Conservation (phyloP, 345 rosid species). For the Garcia nutans region DNA sequence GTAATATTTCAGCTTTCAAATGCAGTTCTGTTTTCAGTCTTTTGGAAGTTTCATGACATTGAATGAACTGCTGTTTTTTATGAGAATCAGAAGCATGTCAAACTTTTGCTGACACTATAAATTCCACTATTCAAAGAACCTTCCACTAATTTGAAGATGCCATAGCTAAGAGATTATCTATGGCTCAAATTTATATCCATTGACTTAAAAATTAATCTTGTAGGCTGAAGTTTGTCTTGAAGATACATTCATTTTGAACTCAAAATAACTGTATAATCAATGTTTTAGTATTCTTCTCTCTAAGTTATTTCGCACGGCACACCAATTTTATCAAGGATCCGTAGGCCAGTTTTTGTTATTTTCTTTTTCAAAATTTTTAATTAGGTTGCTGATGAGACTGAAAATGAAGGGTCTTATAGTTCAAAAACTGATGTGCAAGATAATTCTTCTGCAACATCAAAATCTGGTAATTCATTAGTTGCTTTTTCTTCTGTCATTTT, state of each 20-base stretch:
- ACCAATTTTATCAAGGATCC: background rate
- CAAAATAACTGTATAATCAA: background rate
- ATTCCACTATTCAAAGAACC: background rate
- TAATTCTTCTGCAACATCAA: slow-evolving; percentile 40
- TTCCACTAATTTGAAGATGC: background rate
- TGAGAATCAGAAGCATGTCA: background rate
- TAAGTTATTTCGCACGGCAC: slow-evolving; percentile 2
- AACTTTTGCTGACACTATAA: background rate
- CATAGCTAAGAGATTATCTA: background rate
- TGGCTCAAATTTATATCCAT: background rate
- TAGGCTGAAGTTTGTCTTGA: background rate
- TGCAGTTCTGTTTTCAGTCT: background rate
- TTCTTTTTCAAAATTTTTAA: background rate
- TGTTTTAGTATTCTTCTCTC: background rate
- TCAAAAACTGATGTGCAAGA: slow-evolving; percentile 48
- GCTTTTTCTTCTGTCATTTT: slow-evolving; percentile 3
- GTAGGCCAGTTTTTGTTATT: background rate
- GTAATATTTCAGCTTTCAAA: background rate
- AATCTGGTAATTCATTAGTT: slow-evolving; percentile 45
- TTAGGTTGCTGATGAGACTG: slow-evolving; percentile 45
- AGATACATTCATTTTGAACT: background rate
- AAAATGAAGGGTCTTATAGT: slow-evolving; percentile 37
- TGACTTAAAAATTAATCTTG: background rate
- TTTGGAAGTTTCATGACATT: slow-evolving; percentile 2
- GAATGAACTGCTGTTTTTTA: background rate